A percentile compares a stretch with the other conserved stretches of the same genome.
Conservation (phyloP, 2,329 filamentous ascomycete genomes). For the Chrysoporthe deuterocubensis region DNA sequence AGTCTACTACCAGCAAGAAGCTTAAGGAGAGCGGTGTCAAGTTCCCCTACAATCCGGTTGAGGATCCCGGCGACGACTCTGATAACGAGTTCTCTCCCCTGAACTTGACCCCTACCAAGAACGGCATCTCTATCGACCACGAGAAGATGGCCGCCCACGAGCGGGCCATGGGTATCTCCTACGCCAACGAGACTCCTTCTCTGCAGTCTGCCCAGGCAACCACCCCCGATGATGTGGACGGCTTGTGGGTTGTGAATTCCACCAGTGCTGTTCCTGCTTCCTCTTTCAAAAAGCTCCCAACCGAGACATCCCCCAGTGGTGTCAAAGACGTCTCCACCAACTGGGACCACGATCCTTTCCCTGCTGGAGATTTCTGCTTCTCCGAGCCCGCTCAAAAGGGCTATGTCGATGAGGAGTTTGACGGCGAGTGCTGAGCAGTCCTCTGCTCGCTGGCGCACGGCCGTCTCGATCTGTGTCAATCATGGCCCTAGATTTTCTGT, state of each 20-base stretch:
- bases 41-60: conserved; percentile 42
- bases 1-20: conserved; percentile 24
- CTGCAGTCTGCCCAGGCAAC: not conserved
- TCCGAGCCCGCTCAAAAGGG: not conserved
- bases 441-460: not conserved
- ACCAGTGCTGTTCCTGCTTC: conserved; percentile 2
- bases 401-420: not conserved
- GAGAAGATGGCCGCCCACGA: conserved; percentile 1
- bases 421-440: conserved; percentile 4
- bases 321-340: not conserved
- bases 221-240: conserved; percentile 14
- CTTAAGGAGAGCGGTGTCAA: conserved; percentile 57
- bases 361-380: not conserved
- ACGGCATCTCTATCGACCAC: not conserved
- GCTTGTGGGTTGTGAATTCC: not conserved
- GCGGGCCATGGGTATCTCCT: not conserved
- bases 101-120: conserved; percentile 11
- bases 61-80: conserved; percentile 26
- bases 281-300: not conserved
- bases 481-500: not conserved
- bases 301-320: not conserved
- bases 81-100: conserved; percentile 24
- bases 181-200: not conserved
- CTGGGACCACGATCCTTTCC: not conserved
- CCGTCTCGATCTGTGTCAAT: not conserved